phyloP scores from a whole-genome alignment of 768 basidiomycete genomes.

The Lentinula sp. region DNA sequence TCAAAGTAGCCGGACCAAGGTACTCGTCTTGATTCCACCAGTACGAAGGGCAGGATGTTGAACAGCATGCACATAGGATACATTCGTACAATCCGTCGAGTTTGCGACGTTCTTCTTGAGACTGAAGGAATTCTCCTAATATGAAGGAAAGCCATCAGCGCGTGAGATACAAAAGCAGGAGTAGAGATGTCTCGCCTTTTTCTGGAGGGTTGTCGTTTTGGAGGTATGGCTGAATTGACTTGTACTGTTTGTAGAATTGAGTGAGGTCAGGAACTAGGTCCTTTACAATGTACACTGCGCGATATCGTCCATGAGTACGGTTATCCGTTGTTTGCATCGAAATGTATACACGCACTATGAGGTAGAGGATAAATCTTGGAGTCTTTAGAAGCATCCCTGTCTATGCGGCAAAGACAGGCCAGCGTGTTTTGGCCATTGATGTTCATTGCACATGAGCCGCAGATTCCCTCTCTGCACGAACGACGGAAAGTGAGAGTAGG shows the following conservation, averaged over 20 bases:
- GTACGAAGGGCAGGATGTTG: conserved; percentile 94
- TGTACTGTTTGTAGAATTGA: conserved; percentile 99
- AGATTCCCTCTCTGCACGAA: conserved; percentile 92
- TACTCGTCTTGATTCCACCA: conserved; percentile 99
- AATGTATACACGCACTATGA: conserved; percentile 64
- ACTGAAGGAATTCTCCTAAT: conserved; percentile 79
- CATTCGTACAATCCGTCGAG: conserved; percentile 98
- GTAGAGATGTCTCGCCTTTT: conserved; percentile 29
- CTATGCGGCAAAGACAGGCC: conserved; percentile 94
- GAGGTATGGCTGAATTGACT: conserved; percentile 95
- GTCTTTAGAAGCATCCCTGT: conserved; percentile 64
- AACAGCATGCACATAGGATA: conserved; percentile 96
- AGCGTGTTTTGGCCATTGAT: conserved; percentile 97
- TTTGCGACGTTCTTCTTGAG: conserved; percentile 87
- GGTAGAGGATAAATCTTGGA: conserved; percentile 95
- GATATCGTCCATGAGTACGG: neutral
- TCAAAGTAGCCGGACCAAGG: conserved; percentile 92
- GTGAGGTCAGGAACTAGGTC: conserved; percentile 93
- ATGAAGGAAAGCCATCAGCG: neutral
- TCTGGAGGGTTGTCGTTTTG: conserved; percentile 90
- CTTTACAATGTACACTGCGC: conserved; percentile 94
- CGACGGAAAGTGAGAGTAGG: conserved; percentile 95
- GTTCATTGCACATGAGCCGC: conserved; percentile 99
- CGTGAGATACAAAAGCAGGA: neutral
- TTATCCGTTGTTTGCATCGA: neutral